A percentile compares a stretch with the other conserved stretches of the same genome.
Evolutionary conservation across 2,329 filamentous ascomycete genomes (phyloP).

Genomic region (Colletotrichum tabaci): DNA sequence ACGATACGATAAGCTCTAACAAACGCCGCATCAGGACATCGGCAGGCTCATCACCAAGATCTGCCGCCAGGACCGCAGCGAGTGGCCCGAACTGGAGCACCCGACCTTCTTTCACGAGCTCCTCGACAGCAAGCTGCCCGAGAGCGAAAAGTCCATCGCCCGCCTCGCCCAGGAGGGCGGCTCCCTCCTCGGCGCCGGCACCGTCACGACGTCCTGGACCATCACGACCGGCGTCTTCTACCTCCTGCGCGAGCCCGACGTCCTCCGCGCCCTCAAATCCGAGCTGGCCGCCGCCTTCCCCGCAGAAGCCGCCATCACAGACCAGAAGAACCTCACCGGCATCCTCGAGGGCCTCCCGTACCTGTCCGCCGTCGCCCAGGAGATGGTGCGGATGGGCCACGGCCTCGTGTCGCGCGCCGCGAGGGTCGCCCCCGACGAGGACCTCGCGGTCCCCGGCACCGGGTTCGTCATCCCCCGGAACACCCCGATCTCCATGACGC

Average conservation of each 20-base stretch:
- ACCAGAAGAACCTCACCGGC: conserved; percentile 33
- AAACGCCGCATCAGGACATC: not conserved
- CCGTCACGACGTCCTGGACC: conserved; percentile 54
- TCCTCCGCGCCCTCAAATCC: conserved; percentile 49
- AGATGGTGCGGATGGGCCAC: not conserved
- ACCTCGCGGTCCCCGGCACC: not conserved
- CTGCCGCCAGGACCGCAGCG: conserved; percentile 6
- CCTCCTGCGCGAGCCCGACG: conserved; percentile 52
- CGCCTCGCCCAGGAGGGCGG: conserved; percentile 53
- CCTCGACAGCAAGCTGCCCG: conserved; percentile 49
- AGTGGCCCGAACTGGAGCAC: conserved; percentile 18
- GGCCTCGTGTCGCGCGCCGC: conserved; percentile 1
- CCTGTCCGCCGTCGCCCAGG: conserved; percentile 51
- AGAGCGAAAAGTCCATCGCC: conserved; percentile 49
- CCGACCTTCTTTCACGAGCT: conserved; percentile 53
- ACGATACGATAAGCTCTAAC: no score
- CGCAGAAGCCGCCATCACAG: conserved; percentile 18
- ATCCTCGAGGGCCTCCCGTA: conserved; percentile 52
- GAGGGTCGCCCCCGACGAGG: conserved; percentile 5
- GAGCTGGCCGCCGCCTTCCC: conserved; percentile 50
- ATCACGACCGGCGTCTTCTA: conserved; percentile 54
- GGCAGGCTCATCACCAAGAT: not conserved
- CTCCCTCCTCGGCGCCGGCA: conserved; percentile 53
- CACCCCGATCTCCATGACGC: conserved; percentile 5
- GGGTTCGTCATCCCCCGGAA: not conserved